These are phyloP conservation scores for Synchytrium microbalum DNA, from an alignment of 371 early-diverging fungal genomes.

Conservation along the genomic window DNA sequence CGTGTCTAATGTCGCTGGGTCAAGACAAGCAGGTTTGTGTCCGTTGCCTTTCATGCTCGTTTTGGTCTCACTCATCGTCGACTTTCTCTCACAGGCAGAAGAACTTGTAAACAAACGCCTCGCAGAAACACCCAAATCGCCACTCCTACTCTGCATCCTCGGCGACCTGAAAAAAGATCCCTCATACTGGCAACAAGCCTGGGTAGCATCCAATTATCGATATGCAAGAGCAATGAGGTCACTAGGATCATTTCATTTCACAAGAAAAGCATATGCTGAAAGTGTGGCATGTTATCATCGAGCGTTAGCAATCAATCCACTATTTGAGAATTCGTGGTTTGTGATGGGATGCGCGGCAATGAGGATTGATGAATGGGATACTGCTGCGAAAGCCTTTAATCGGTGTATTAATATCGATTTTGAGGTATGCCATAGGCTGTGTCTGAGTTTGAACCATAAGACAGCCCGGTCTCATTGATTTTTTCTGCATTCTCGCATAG, in stretches of 20 bases:
- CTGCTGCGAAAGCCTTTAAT: conserved; percentile 66
- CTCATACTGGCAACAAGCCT: conserved; percentile 73
- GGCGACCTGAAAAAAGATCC: conserved; percentile 80
- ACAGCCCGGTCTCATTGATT: background rate
- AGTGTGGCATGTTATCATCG: conserved; percentile 32
- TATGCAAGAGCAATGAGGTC: conserved; percentile 91
- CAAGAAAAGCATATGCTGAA: conserved; percentile 37
- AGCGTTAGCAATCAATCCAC: conserved; percentile 85
- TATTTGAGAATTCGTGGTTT: conserved; percentile 94
- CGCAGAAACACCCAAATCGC: conserved; percentile 55
- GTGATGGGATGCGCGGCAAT: conserved; percentile 90
- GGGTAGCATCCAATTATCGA: conserved; percentile 72
- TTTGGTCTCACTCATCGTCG: background rate
- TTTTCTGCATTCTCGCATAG: conserved; percentile 8
- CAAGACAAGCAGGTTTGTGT: conserved; percentile 52
- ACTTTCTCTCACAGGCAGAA: conserved; percentile 50
- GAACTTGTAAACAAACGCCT: conserved; percentile 54
- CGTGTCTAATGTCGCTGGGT: conserved; percentile 76
- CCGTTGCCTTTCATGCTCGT: background rate
- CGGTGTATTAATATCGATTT: conserved; percentile 65
- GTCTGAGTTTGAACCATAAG: background rate
- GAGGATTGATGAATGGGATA: conserved; percentile 68
- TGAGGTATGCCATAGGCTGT: conserved; percentile 36
- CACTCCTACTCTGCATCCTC: conserved; percentile 79
- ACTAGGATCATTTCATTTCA: conserved; percentile 74